Percentiles rank a stretch among this genome's conserved stretches.
phyloP scores from a whole-genome alignment of 352 stramenopile genomes.

The Phytophthora parvispora region DNA sequence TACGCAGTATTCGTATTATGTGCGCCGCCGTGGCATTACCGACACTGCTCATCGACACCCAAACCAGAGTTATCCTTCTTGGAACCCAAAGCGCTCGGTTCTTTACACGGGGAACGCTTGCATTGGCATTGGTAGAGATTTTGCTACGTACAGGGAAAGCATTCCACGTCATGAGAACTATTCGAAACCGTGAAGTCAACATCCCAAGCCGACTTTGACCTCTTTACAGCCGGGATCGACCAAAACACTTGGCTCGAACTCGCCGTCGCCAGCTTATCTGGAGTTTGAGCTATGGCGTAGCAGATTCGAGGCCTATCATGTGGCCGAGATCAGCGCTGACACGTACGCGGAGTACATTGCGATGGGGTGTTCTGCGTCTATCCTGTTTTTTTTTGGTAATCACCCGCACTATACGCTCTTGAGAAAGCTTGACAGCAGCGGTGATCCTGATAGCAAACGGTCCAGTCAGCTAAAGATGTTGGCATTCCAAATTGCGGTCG shows the following conservation, averaged over 20 bases:
- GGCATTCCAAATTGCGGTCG: constrained; percentile 16
- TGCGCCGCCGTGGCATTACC: constrained; percentile 40
- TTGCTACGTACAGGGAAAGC: constrained; percentile 30
- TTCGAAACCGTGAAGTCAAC: constrained; percentile 18
- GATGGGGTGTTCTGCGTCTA: constrained; percentile 38
- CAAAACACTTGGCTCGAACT: not conserved
- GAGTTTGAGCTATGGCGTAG: constrained; percentile 25
- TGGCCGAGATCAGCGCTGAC: constrained; percentile 28
- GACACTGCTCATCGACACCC: constrained; percentile 52
- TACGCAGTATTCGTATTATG: constrained; percentile 41
- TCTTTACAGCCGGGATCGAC: not conserved
- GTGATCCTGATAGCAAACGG: not conserved
- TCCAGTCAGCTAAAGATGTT: constrained; percentile 14
- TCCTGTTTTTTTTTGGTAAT: constrained; percentile 39
- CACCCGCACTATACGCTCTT: constrained; percentile 38
- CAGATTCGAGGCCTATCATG: constrained; percentile 16
- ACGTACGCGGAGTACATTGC: constrained; percentile 56
- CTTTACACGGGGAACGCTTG: constrained; percentile 24
- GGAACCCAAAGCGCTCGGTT: constrained; percentile 22
- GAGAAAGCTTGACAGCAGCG: constrained; percentile 1
- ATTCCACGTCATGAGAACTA: constrained; percentile 12
- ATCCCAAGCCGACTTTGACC: not conserved
- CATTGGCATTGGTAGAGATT: constrained; percentile 44
- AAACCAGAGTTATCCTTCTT: constrained; percentile 47
- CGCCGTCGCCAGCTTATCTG: not conserved